phyloP scores from a whole-genome alignment of 2,329 filamentous ascomycete species.

The Microthyrium microscopicum region DNA sequence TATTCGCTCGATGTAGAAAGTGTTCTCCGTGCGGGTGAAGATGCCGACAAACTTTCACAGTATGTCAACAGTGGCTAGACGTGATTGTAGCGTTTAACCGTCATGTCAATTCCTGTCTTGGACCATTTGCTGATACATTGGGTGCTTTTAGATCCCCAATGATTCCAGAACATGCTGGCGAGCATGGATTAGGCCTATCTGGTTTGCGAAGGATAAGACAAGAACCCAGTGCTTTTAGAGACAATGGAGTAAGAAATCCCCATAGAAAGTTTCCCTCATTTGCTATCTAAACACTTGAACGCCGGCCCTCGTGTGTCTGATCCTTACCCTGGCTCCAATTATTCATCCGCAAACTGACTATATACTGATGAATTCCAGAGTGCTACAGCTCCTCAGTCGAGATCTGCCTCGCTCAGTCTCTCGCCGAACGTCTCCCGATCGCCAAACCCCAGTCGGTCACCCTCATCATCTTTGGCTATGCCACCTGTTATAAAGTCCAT shows the following conservation, averaged over 20 bases:
- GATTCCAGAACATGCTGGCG: conserved; percentile 57
- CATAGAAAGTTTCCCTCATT: too few relatives aligned
- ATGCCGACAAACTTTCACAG: conserved; percentile 50
- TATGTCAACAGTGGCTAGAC: conserved; percentile 34
- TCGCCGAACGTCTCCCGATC: conserved; percentile 47
- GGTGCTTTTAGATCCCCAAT: conserved; percentile 51
- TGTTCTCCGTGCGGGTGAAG: conserved; percentile 17
- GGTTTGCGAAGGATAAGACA: conserved; percentile 90
- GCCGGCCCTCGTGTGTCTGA: conserved; percentile 43
- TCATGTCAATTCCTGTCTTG: neutral
- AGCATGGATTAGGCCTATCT: conserved; percentile 70
- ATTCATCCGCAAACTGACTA: conserved; percentile 45
- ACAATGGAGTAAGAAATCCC: too few relatives aligned
- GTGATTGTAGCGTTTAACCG: neutral
- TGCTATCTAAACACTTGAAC: conserved; percentile 55
- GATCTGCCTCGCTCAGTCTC: too few relatives aligned
- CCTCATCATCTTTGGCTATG: too few relatives aligned
- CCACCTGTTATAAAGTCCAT: conserved; percentile 51
- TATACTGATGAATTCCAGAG: too few relatives aligned
- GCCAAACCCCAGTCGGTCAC: conserved; percentile 46
- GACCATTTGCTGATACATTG: conserved; percentile 7
- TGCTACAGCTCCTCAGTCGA: too few relatives aligned
- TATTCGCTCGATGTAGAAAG: conserved; percentile 55
- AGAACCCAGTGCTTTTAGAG: too few relatives aligned
- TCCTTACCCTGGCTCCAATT: conserved; percentile 24